Evolutionary conservation across 192 early-diverging fungal genomes (phyloP), one percentile per base, ranked within the genome.

Genomic region (Coemansia sp.): DNA sequence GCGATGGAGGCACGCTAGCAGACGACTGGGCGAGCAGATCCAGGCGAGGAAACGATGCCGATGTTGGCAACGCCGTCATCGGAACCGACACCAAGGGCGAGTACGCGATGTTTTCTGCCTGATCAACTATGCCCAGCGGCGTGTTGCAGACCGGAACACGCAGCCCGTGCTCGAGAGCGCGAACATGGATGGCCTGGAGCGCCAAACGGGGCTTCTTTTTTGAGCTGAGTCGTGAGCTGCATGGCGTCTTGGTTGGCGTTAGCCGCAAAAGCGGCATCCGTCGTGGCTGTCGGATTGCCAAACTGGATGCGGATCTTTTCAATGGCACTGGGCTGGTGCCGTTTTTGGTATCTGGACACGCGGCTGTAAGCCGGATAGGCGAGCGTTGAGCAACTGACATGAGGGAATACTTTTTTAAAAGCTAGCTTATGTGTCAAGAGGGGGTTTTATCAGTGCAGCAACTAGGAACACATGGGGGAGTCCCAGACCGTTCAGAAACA

Each of bases 101-200:
- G 16, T 51, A 63, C 51, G 26, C 42, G 14, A 74, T 74, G 58
- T 76, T 76, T 34, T 76, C 72, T 5, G 61, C 66, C 39, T 44
- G 52, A 41, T 47, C 51, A 28, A 41, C 17, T 1, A 40, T 51
- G 40, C 72, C 72, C 51, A 76, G 55, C 12, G 72, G 72, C 18
- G 72, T 76, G 56, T 63, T 69, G 57, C 40, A 48, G 15, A 76
- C 47, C 23, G 72, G 72, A 11, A 76, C 65, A 20, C 72, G 65
- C 72, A 67, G 49, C 6, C 72, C 72, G 36, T 69, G 66, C 39
- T 68, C 72, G 0, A 76, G 66, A 12, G 72, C 72, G 40, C 62
- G 62, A 50, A 69, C 58, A 38, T 76, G 65, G 48, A 76, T 68
- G 40, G 62, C 21, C 21, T 76, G 72, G 7, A 76, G 72, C 3